Percentiles rank a stretch among this genome's conserved stretches.
Conservation (phyloP, 352 stramenopile species). For the Aphanomyces astaci region DNA sequence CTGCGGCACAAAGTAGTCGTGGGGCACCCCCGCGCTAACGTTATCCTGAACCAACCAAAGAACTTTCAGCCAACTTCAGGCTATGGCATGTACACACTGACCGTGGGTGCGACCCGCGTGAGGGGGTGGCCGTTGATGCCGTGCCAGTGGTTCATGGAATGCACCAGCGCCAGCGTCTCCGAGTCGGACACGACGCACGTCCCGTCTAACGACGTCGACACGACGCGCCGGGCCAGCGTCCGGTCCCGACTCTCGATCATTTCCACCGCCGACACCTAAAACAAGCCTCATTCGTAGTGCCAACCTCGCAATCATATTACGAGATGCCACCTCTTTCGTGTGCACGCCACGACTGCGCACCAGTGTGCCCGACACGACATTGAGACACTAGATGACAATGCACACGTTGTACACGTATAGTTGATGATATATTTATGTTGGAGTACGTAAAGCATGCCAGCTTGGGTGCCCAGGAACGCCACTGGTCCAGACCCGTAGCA, state of each 20-base stretch:
- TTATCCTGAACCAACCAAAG: background rate
- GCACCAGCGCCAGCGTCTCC: background rate
- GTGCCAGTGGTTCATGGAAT: constrained; percentile 17
- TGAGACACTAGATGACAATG: constrained; percentile 5
- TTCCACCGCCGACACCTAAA: constrained; percentile 5
- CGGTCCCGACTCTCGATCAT: background rate
- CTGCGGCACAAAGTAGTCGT: constrained; percentile 15
- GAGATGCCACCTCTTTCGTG: background rate
- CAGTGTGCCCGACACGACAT: constrained; percentile 1
- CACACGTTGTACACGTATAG: background rate
- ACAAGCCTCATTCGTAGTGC: too few relatives aligned
- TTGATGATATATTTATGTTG: too few relatives aligned
- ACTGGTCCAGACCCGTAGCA: background rate
- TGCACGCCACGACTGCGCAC: background rate
- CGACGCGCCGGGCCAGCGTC: background rate
- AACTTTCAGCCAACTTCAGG: background rate
- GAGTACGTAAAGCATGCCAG: constrained; percentile 8
- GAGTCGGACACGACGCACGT: constrained; percentile 13
- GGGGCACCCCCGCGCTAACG: background rate
- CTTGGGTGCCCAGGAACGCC: background rate
- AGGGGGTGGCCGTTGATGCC: constrained; percentile 13
- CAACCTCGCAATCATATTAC: too few relatives aligned
- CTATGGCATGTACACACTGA: too few relatives aligned
- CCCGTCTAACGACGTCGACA: constrained; percentile 11
- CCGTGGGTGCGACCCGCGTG: background rate